Evolutionary conservation across 2,329 filamentous ascomycete genomes (phyloP).

Genomic region (Trichoderma asperellum): DNA sequence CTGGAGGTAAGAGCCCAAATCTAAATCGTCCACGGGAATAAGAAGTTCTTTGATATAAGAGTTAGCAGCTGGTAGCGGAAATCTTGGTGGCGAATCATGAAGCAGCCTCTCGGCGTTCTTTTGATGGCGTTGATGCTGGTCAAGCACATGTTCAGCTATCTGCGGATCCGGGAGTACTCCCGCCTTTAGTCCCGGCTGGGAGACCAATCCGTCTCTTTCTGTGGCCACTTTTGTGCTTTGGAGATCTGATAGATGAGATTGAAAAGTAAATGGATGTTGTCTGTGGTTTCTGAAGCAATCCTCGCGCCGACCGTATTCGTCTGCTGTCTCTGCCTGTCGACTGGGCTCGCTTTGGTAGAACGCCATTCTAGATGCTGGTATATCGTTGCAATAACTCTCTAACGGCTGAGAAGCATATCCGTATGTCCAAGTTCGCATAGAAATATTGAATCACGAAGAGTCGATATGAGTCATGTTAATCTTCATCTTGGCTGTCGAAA

Average conservation of each 20-base stretch:
- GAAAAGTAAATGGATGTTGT: slow-evolving; percentile 37
- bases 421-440: background rate
- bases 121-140: background rate
- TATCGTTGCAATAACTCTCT: background rate
- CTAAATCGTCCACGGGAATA: slow-evolving; percentile 34
- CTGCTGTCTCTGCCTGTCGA: slow-evolving; percentile 29
- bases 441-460: background rate
- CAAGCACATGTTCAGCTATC: background rate
- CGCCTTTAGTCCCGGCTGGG: slow-evolving; percentile 32
- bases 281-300: slow-evolving; percentile 38
- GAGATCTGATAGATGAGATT: slow-evolving; percentile 33
- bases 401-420: background rate
- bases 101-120: background rate
- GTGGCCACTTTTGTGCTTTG: slow-evolving; percentile 26
- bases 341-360: background rate
- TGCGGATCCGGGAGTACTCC: background rate
- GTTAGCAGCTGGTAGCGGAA: background rate
- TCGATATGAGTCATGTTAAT: background rate
- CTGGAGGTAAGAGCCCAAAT: slow-evolving; percentile 33
- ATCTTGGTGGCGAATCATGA: slow-evolving; percentile 3
- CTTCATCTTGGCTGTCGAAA: background rate
- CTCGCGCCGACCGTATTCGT: slow-evolving; percentile 37
- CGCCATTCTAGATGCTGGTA: background rate
- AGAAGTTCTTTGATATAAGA: slow-evolving; percentile 27
- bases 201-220: slow-evolving; percentile 32